phyloP scores from a whole-genome alignment of 371 early-diverging fungal genomes.

The Rhizomucor miehei region DNA sequence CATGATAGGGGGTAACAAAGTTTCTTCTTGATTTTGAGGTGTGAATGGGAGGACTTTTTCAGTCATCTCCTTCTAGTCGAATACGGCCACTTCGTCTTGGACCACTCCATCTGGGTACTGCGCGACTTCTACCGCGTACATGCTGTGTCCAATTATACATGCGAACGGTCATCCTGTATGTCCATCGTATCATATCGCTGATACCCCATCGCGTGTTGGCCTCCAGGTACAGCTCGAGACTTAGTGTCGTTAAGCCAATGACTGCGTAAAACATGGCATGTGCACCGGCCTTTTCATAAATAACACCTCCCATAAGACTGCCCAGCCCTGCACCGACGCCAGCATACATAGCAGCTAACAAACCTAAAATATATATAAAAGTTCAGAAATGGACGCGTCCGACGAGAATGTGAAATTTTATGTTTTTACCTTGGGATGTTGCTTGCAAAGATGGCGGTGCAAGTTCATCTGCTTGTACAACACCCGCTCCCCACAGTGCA shows the following conservation, averaged over 20 bases:
- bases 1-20: not conserved
- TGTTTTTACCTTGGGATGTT: slow-evolving; percentile 52
- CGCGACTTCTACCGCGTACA: slow-evolving; percentile 36
- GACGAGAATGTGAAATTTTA: too few species aligned
- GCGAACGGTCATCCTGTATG: slow-evolving; percentile 19
- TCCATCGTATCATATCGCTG: slow-evolving; percentile 28
- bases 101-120: slow-evolving; percentile 52
- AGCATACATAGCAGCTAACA: slow-evolving; percentile 53
- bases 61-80: slow-evolving; percentile 29
- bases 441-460: slow-evolving; percentile 51
- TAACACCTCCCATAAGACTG: slow-evolving; percentile 42
- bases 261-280: slow-evolving; percentile 47
- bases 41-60: not conserved
- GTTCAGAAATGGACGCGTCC: too few species aligned
- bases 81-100: slow-evolving; percentile 26
- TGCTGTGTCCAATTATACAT: slow-evolving; percentile 34
- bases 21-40: too few species aligned
- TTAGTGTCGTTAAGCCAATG: slow-evolving; percentile 32
- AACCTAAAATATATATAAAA: slow-evolving; percentile 20
- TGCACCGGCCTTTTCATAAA: slow-evolving; percentile 43
- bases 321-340: slow-evolving; percentile 50
- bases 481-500: slow-evolving; percentile 53
- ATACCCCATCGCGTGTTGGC: slow-evolving; percentile 46
- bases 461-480: slow-evolving; percentile 51
- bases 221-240: slow-evolving; percentile 45